Evolutionary conservation across 495 filamentous ascomycete species (phyloP).

Genomic region (Acidomyces sp.): DNA sequence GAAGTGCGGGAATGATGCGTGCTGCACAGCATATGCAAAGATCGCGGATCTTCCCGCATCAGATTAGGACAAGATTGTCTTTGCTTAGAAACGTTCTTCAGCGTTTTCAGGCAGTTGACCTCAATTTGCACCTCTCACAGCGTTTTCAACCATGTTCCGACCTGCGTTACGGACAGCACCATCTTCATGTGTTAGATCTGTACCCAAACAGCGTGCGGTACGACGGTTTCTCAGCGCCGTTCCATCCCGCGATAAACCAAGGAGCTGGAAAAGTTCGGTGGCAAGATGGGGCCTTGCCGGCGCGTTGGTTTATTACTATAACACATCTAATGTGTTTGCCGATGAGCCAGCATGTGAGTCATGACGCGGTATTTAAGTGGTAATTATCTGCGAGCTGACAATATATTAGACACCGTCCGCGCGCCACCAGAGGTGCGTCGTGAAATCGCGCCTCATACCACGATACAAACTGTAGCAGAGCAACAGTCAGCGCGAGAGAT

Average conservation of each 20-base stretch:
- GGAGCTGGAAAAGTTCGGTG: conserved; percentile 71
- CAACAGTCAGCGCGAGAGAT: conserved; percentile 19
- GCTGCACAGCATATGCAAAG: too few species aligned
- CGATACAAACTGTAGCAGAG: conserved; percentile 25
- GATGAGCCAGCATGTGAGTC: conserved; percentile 63
- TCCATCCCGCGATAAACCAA: conserved; percentile 47
- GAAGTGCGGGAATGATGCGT: too few species aligned
- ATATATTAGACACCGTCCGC: conserved; percentile 11
- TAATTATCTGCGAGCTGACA: not conserved
- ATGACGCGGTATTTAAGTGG: not conserved
- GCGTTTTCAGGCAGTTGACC: too few species aligned
- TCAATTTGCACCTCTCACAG: too few species aligned
- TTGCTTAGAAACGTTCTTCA: too few species aligned
- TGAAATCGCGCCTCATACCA: conserved; percentile 24
- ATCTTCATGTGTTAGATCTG: conserved; percentile 5
- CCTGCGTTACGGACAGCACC: conserved; percentile 6
- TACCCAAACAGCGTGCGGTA: conserved; percentile 8
- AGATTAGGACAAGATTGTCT: too few species aligned
- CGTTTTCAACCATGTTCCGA: conserved; percentile 15
- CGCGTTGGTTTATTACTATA: conserved; percentile 81
- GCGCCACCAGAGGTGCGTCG: conserved; percentile 21
- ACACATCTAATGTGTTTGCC: conserved; percentile 74
- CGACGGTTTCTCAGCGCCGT: conserved; percentile 62
- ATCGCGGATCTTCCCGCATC: too few species aligned
- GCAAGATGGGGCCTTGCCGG: conserved; percentile 62